Conservation (phyloP, 768 basidiomycete species). For the Melanogaster broomeanus region DNA sequence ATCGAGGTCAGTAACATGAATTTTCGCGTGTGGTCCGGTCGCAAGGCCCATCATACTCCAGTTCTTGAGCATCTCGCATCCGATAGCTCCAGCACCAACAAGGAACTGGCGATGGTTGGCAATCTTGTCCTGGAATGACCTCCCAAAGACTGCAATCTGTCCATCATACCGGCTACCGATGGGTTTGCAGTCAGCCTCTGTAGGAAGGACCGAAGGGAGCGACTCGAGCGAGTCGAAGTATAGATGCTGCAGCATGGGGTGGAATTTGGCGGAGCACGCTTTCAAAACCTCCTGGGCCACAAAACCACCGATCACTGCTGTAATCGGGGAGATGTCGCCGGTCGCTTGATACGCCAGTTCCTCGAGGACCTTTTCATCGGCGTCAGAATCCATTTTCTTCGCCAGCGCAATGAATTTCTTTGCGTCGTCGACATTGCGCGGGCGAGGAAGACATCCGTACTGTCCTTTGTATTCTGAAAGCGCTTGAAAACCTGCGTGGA, state of each 20-base stretch:
- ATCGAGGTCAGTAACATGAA: constrained; percentile 96
- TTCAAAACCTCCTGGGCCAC: constrained; percentile 98
- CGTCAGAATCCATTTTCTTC: constrained; percentile 74
- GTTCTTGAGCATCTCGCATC: constrained; percentile 99
- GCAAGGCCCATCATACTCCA: constrained; percentile 99
- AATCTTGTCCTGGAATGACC: constrained; percentile 89
- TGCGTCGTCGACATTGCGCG: constrained; percentile 84
- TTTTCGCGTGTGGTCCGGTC: constrained; percentile 71
- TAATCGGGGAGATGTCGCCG: constrained; percentile 87
- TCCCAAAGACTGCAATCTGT: constrained; percentile 96
- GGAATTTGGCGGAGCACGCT: constrained; percentile 96
- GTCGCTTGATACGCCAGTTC: constrained; percentile 90
- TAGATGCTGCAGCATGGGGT: constrained; percentile 91
- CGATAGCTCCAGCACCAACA: constrained; percentile 98
- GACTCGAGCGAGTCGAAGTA: constrained; percentile 99
- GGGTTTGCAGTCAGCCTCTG: constrained; percentile 84
- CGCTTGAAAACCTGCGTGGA: constrained; percentile 95
- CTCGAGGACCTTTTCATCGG: constrained; percentile 77
- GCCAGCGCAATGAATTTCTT: constrained; percentile 68
- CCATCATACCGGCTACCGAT: constrained; percentile 85
- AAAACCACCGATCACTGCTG: constrained; percentile 95
- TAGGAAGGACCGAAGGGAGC: constrained; percentile 71
- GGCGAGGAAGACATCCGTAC: constrained; percentile 71
- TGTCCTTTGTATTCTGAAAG: constrained; percentile 74
- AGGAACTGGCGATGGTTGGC: constrained; percentile 91